A percentile compares a stretch with the other conserved stretches of the same genome.
Conservation (phyloP, 2,329 filamentous ascomycete genomes). For the Eutypella sp. region DNA sequence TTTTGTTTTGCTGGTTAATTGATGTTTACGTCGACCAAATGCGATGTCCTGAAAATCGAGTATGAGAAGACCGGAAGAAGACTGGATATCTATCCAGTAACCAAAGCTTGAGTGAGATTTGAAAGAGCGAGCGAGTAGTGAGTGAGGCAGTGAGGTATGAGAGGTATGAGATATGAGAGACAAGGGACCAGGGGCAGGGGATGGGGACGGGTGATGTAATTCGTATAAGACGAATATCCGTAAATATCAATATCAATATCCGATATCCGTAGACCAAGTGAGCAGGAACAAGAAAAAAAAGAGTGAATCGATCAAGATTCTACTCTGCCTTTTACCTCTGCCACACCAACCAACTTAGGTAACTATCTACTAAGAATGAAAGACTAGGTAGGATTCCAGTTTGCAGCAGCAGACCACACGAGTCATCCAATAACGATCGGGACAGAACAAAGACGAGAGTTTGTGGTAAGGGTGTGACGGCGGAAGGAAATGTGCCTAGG, state of each 20-base stretch:
- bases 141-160: neutral
- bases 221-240: too few relatives aligned
- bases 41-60: neutral
- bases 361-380: neutral
- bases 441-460: neutral
- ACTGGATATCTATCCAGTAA: too few relatives aligned
- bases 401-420: neutral
- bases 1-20: neutral
- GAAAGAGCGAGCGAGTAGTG: neutral
- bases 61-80: neutral
- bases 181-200: neutral
- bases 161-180: neutral
- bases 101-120: too few relatives aligned
- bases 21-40: constrained; percentile 1
- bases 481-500: too few relatives aligned
- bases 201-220: neutral
- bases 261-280: too few relatives aligned
- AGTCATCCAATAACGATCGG: neutral
- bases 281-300: too few relatives aligned
- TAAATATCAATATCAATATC: too few relatives aligned
- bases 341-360: too few relatives aligned
- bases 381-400: neutral
- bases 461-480: too few relatives aligned
- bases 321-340: too few relatives aligned
- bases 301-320: too few relatives aligned